Base-by-base conservation (phyloP, 176 grass and related monocot genomes). In the Neostapfia colusana region DNA sequence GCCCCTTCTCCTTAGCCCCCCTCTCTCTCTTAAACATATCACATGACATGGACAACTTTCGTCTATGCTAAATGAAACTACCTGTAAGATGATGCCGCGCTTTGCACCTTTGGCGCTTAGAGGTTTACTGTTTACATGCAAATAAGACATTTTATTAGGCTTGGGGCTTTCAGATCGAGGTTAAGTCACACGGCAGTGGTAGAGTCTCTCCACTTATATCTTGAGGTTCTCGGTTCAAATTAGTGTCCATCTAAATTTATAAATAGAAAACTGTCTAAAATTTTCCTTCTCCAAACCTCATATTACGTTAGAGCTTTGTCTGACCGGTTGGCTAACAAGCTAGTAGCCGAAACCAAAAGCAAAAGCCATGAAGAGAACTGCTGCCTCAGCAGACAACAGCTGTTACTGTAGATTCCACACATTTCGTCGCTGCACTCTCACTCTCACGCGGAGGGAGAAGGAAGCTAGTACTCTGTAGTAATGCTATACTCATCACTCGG, bases 361-460 rank as follows among this genome's bases (percentile, higher is more conserved):
- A 76, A 88, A 88, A 88, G 70, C 48, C 57, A 72, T 42, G 76
- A 70, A 44, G 20, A 70, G 70, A 69, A 65, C 55, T 57, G 65
- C 38, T 84, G 81, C 72, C 82, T 80, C 71, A 56, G 64, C 70
- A 76, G 54, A 60, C 24, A 80, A 85, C 72, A 83, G 82, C 85
- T 89, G 83, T 86, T 89, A 80, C 80, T 39, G 72, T 80, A 89
- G 63, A 93, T 81, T 87, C 79, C 80, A 81, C 90, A 85, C 65
- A 84, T 72, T 85, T 77, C 46, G 26, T 77, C 46, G 26, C 62
- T 71, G 73, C 80, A 80, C 84, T 80, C 70, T 80, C 70, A 76
- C 73, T 82, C 74, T 26, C 79, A 74, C 83, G 72, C 77, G 70
- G 69, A 79, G 16, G 57, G 17, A 73, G 38, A 81, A 18, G 37